Evolutionary conservation across 2,329 filamentous ascomycete species (phyloP), one percentile per base, ranked within the genome.

Genomic region (Helminthosporium solani): DNA sequence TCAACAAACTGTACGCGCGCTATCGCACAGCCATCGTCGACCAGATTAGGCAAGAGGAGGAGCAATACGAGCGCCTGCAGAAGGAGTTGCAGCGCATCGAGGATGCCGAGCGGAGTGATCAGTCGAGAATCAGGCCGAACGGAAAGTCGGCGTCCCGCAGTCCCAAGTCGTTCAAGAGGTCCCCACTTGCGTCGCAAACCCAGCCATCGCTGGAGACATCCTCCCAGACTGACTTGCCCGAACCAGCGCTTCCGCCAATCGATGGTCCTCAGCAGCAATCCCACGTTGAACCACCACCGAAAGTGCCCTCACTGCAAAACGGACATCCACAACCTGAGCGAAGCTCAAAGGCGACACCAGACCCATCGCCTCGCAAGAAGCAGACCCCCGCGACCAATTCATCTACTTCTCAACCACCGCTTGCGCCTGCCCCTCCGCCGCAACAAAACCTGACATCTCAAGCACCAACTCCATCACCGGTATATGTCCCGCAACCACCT

Each of bases 1-100:
- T 95, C 38, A 78, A 85, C 46, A 83, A 85, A 53, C 77, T 96
- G 1, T 95, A 94, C 64, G 78, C 81, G 11, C 79, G 82, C 51
- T 96, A 95, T 66, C 80, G 84, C 53, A 82, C 86, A 36, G 75
- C 85, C 34, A 76, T 86, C 39, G 78, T 90, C n/a, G 74, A 76
- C 45, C 80, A 86, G 60, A 88, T 96, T 48, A 77, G 80, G 47
- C 81, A 87, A 44, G 86, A 94, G 51, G 91, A 96, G 73, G 78
- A 77, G 47, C 78, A 75, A 41, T 87, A 86, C 62, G 78, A 80
- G 20, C 72, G 73, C 15, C 71, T 92, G 34, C 80, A 84, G 66
- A 76, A 76, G 47, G 86, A 96, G 54, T 82, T 95, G 40, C 73
- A 77, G 31, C 78, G 84, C 47, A 78, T 94, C 39, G 82, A 91